Evolutionary conservation across 495 filamentous ascomycete genomes (phyloP).

Genomic region (Bacidia gigantensis): DNA sequence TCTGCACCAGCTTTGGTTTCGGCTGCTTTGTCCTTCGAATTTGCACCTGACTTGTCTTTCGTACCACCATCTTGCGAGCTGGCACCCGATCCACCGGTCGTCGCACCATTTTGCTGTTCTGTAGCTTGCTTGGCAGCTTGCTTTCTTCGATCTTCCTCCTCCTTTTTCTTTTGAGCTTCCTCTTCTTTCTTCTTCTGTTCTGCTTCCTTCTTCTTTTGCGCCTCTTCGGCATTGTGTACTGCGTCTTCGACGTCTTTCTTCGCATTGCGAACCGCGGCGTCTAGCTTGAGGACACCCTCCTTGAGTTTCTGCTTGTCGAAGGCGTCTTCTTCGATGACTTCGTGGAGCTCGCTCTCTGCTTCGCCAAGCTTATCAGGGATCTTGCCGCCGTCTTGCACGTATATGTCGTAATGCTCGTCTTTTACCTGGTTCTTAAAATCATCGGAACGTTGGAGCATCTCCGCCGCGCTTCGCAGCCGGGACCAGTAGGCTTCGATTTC

Average conservation of each 20-base stretch:
- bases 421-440: neutral
- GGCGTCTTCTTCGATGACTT: neutral
- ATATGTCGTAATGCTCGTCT: neutral
- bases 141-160: neutral
- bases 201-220: neutral
- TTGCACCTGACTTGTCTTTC: neutral
- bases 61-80: neutral
- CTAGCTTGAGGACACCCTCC: neutral
- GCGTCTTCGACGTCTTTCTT: slow-evolving; percentile 1
- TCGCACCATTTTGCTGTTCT: neutral
- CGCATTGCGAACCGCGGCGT: neutral
- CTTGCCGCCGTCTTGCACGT: neutral
- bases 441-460: neutral
- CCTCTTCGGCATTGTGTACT: neutral
- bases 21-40: neutral
- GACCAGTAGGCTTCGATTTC: neutral
- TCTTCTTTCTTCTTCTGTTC: neutral
- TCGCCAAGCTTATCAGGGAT: neutral
- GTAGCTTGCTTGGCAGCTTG: neutral
- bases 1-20: neutral
- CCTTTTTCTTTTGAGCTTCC: neutral
- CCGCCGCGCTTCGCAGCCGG: neutral
- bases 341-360: neutral
- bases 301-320: neutral
- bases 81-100: slow-evolving; percentile 13